These are phyloP conservation scores for Helminthosporium solani DNA, from an alignment of 2,329 filamentous ascomycete species.

Conservation along the genomic window DNA sequence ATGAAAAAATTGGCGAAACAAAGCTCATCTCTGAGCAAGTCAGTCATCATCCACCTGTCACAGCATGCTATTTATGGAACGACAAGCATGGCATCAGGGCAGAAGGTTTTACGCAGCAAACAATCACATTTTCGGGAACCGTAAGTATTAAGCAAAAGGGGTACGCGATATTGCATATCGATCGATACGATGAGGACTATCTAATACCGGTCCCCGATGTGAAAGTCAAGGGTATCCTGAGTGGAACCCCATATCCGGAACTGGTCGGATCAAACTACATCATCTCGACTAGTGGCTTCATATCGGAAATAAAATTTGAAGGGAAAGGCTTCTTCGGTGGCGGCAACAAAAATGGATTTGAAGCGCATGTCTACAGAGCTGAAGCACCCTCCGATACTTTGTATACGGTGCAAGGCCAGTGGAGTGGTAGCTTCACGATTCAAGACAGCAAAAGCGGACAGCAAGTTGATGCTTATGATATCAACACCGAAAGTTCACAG, in stretches of 20 bases:
- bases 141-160: slow-evolving; percentile 51
- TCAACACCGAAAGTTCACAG: slow-evolving; percentile 19
- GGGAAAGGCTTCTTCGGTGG: slow-evolving; percentile 46
- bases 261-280: slow-evolving; percentile 45
- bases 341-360: slow-evolving; percentile 45
- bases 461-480: slow-evolving; percentile 42
- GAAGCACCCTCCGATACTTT: slow-evolving; percentile 34
- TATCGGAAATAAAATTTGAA: slow-evolving; percentile 47
- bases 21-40: slow-evolving; percentile 49
- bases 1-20: slow-evolving; percentile 42
- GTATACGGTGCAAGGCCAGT: slow-evolving; percentile 45
- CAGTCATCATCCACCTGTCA: slow-evolving; percentile 50
- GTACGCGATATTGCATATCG: slow-evolving; percentile 47
- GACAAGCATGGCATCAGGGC: slow-evolving; percentile 46
- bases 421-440: slow-evolving; percentile 45
- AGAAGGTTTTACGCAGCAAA: slow-evolving; percentile 50
- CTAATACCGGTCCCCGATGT: slow-evolving; percentile 49
- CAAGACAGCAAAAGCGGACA: slow-evolving; percentile 35
- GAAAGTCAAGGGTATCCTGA: slow-evolving; percentile 48
- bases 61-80: slow-evolving; percentile 51
- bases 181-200: slow-evolving; percentile 48
- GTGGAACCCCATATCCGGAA: slow-evolving; percentile 48
- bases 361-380: slow-evolving; percentile 42
- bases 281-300: slow-evolving; percentile 44
- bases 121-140: slow-evolving; percentile 48